phyloP scores from a whole-genome alignment of 352 stramenopile genomes.

The Phytophthora constricta region DNA sequence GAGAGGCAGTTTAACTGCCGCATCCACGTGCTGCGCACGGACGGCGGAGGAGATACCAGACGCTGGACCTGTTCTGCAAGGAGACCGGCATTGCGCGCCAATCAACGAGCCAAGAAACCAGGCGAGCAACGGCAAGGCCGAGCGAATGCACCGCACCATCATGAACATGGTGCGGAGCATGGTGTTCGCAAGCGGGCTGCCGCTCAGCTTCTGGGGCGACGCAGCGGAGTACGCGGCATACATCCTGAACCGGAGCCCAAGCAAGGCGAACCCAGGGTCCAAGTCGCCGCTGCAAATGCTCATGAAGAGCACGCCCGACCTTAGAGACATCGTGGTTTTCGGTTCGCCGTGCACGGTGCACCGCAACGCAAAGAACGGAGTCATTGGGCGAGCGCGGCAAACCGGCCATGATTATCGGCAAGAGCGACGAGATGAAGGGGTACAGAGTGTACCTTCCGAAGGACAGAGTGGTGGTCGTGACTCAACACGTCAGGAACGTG shows the following conservation, averaged over 20 bases:
- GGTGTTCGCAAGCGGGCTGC: slow-evolving; percentile 29
- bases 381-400: slow-evolving; percentile 5
- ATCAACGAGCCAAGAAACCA: slow-evolving; percentile 19
- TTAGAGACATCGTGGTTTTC: slow-evolving; percentile 20
- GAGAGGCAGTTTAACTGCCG: slow-evolving; percentile 10
- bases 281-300: slow-evolving; percentile 20
- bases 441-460: slow-evolving; percentile 16
- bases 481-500: slow-evolving; percentile 11
- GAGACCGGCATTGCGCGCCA: slow-evolving; percentile 17
- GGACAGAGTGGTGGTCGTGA: slow-evolving; percentile 7
- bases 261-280: slow-evolving; percentile 15
- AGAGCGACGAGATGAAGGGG: slow-evolving; percentile 24
- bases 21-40: slow-evolving; percentile 5
- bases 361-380: slow-evolving; percentile 15
- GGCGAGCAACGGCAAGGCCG: slow-evolving; percentile 32
- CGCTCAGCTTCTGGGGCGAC: slow-evolving; percentile 35
- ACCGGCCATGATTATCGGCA: slow-evolving; percentile 12
- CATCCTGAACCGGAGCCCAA: slow-evolving; percentile 35
- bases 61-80: slow-evolving; percentile 29
- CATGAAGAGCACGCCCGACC: not conserved
- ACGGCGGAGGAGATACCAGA: slow-evolving; percentile 31
- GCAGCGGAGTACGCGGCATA: slow-evolving; percentile 31
- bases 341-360: slow-evolving; percentile 19
- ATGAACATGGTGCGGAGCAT: slow-evolving; percentile 43
- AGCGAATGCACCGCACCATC: slow-evolving; percentile 42